Base-by-base conservation (phyloP, 2,329 filamentous ascomycete species). In the Paraphaeosphaeria minitans region DNA sequence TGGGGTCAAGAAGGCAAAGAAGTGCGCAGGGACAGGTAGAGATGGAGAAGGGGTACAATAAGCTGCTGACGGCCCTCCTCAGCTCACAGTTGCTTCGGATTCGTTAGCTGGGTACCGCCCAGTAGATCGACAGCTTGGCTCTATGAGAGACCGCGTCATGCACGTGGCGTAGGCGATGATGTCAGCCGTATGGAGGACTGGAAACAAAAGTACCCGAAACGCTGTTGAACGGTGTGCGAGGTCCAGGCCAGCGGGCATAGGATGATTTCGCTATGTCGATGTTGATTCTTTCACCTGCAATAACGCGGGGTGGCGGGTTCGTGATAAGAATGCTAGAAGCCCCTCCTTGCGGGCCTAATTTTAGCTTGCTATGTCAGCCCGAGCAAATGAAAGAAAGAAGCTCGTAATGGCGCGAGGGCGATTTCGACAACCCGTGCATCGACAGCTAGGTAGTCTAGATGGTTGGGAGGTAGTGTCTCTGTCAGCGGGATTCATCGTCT, bases 61-160 rank as follows among this genome's bases (percentile, higher is more conserved):
- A 43, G 59, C 42, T 42, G 60, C 57, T 62, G 37, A 58, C 54
- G 47, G 48, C 51, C 46, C 39, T 41, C 53, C 53, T 42, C 41
- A 27, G 52, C 55, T n/a, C 50, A 29, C 29, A 41, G 39, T 56
- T 53, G 33, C 55, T 8, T 39, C 14, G 37, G 37, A n/a, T 39
- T 16, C 5, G 14, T 39, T 39, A 39, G 37, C 37, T 39, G 37
- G 37, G 16, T 56, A 46, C 29, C 27, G 51, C 41, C 35, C 27
- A 55, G 46, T 31, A 60, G 63, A 61, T 60, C 58, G 46, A 54
- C 55, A 35, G 49, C 56, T 59, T 52, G 55, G 51, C 35, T 29
- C 31, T 41, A 42, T 24, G 43, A 19, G 64, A 58, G 50, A 53
- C 67, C 59, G 59, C 67, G 69, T 70, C 67, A 69, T 70, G 68